Base-by-base conservation (phyloP, 345 rosid species). In the Populus ilicifolia region DNA sequence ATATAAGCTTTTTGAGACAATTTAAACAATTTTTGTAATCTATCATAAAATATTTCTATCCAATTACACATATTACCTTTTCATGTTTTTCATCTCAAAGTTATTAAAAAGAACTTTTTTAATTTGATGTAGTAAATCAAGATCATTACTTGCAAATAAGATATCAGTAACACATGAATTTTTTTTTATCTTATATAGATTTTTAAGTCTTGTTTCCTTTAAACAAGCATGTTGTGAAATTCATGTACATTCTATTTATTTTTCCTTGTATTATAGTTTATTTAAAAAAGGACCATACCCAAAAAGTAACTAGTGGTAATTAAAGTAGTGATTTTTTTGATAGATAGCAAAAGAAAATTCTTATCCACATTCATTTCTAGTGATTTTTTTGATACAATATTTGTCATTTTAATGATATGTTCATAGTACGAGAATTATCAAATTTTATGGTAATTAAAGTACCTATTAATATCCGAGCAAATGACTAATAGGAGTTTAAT, bases 291-390 rank as follows among this genome's bases (percentile, higher is more conserved):
- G 13, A 5, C 76, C 62, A 82, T 71, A 75, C 13, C 74, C 10
- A 79, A 16, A 20, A 77, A 77, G 78, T 6, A 82, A 48, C 1
- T 70, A 79, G 14, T 80, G 82, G n/a, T n/a, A n/a, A n/a, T n/a
- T n/a, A n/a, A n/a, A n/a, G n/a, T n/a, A n/a, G n/a, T n/a, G n/a
- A n/a, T n/a, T n/a, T n/a, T n/a, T n/a, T n/a, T n/a, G 14, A 77
- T 71, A 63, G 72, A 82, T 33, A 4, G 5, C 12, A 77, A 67
- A 0, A 74, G n/a, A 39, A 73, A 77, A 25, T n/a, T 23, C 0
- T 27, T 84, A 77, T 64, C 67, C 35, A 80, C 35, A 0, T 66
- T 21, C 69, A 79, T 76, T 39, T 48, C 72, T 2, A 79, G 6
- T 46, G 77, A 21, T 46, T 13, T 67, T 18, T 21, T 68, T 76